Base-by-base conservation (phyloP, 177 flowering plant genomes). In the Telopea speciosissima region DNA sequence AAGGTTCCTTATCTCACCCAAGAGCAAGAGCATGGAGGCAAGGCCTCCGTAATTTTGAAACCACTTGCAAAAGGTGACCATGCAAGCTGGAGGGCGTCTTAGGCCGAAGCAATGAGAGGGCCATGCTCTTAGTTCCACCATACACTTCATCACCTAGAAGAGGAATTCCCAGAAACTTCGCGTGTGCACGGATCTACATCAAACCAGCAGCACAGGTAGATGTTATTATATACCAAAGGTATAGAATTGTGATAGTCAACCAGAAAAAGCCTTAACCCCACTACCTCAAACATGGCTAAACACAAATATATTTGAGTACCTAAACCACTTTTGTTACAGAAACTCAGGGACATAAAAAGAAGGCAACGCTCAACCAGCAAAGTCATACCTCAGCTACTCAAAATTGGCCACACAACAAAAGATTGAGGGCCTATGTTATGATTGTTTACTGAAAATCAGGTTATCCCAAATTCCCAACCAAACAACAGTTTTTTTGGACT, bases 111-210 rank as follows among this genome's bases (percentile, higher is more conserved):
- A 86, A 74, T 24, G 98, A 91, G 72, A 90, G 65, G 33, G 93
- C 92, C 96, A 85, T 86, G 79, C 73, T 78, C 79, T 82, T 84
- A 11, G 98, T 88, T 64, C 98, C 97, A 64, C 99, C 99, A 82
- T 95, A 95, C 62, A 93, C 81, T 67, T 95, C 98, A 81, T 95
- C 99, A 42, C 99, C 99, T 72, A 95, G 70, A 25, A 95, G 83
- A 70, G 99, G 98, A 78, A 87, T 75, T 49, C 97, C 95, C 75
- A 89, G 56, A 76, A 87, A 82, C 82, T 93, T 91, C 42, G 99
- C 98, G 83, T 95, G 99, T 22, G 88, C 99, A 49, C 98, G 92
- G 19, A 95, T 95, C 99, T 93, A 74, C 23, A 8, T 49, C 54
- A 75, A 26, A 71, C 67, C 65, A 73, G 45, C 22, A 79, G 66